Conservation (phyloP, 2,329 filamentous ascomycete species). For the Colletotrichum tabaci region DNA sequence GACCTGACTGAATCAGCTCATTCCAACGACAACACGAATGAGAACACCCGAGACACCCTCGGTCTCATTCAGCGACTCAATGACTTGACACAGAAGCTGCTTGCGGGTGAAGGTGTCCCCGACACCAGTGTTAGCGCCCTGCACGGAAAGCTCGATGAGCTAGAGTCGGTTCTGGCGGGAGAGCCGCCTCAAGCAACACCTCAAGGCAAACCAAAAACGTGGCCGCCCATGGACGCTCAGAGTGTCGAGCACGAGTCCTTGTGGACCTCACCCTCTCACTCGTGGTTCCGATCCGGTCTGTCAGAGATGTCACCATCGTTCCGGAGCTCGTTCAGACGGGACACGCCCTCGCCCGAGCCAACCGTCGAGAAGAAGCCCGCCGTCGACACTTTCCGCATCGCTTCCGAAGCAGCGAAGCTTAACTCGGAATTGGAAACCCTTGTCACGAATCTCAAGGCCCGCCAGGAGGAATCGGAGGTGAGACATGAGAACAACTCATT, state of each 20-base stretch:
- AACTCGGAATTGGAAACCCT: constrained; percentile 66
- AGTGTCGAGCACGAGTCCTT: constrained; percentile 46
- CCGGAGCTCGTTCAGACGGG: constrained; percentile 45
- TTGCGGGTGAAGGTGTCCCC: constrained; percentile 51
- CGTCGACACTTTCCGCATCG: constrained; percentile 55
- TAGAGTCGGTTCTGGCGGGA: constrained; percentile 51
- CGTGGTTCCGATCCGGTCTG: constrained; percentile 56
- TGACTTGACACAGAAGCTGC: constrained; percentile 57
- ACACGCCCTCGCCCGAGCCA: constrained; percentile 38
- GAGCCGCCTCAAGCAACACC: constrained; percentile 33
- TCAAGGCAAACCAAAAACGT: constrained; percentile 40
- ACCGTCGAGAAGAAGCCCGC: constrained; percentile 37
- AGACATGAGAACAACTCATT: constrained; percentile 44
- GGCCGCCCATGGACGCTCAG: constrained; percentile 42
- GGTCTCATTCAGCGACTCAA: constrained; percentile 55
- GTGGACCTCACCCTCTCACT: constrained; percentile 54
- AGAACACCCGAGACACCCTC: constrained; percentile 58
- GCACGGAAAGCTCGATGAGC: constrained; percentile 53
- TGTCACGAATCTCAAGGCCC: constrained; percentile 65
- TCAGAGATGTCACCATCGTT: constrained; percentile 57
- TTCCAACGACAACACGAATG: constrained; percentile 37
- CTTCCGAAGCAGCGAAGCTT: constrained; percentile 60
- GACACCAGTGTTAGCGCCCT: constrained; percentile 52
- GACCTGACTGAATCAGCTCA: constrained; percentile 41
- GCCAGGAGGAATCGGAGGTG: constrained; percentile 74